Evolutionary conservation across 2,329 filamentous ascomycete species (phyloP).

Genomic region (Monilinia fructigena): DNA sequence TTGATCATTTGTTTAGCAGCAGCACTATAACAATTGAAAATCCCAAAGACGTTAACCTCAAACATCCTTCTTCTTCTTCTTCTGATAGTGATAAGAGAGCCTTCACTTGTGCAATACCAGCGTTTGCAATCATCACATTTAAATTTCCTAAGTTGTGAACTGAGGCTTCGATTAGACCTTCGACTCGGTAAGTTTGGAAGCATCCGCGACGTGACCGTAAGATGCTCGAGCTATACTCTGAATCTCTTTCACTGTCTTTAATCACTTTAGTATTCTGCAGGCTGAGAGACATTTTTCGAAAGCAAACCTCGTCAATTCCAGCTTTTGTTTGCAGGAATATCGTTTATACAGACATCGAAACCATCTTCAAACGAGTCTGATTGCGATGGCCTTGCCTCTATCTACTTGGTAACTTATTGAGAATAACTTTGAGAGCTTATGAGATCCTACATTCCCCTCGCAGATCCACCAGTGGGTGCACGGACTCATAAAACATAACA

Average conservation of each 20-base stretch:
- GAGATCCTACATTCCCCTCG: slow-evolving; percentile 42
- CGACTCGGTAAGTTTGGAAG: slow-evolving; percentile 43
- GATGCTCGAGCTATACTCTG: slow-evolving; percentile 51
- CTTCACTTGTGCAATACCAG: slow-evolving; percentile 38
- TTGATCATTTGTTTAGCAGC: slow-evolving; percentile 65
- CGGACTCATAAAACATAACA: too few relatives aligned
- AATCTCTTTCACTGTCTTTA: slow-evolving; percentile 51
- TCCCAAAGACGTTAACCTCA: slow-evolving; percentile 62
- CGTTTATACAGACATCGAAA: slow-evolving; percentile 66
- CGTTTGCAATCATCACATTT: slow-evolving; percentile 39
- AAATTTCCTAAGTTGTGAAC: slow-evolving; percentile 35
- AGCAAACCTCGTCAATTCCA: slow-evolving; percentile 49
- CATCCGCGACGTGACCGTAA: slow-evolving; percentile 58
- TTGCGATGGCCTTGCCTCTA: slow-evolving; percentile 61
- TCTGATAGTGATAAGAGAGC: slow-evolving; percentile 34
- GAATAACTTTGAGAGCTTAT: slow-evolving; percentile 1
- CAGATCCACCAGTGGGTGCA: slow-evolving; percentile 30
- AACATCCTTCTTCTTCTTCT: slow-evolving; percentile 52
- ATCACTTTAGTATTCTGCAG: not conserved
- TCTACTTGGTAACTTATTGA: not conserved
- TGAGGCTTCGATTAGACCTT: slow-evolving; percentile 34
- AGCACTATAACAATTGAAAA: slow-evolving; percentile 62
- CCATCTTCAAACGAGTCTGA: slow-evolving; percentile 62
- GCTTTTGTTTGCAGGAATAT: slow-evolving; percentile 53
- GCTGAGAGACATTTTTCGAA: not conserved